These are phyloP conservation scores for Uronychia binucleata DNA, from an alignment of 73 alveolate genomes.

Conservation along the genomic window DNA sequence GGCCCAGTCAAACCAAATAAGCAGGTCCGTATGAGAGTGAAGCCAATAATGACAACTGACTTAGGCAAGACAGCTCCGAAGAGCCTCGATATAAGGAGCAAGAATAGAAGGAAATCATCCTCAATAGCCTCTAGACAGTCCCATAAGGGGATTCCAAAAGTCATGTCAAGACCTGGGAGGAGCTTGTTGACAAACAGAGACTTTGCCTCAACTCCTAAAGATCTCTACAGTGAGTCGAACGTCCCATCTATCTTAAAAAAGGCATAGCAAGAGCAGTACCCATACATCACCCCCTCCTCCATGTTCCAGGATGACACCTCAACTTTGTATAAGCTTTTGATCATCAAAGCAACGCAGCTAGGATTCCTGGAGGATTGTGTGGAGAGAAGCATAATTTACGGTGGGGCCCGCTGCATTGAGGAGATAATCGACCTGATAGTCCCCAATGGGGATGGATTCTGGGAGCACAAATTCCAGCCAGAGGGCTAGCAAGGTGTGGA, in stretches of 20 bases:
- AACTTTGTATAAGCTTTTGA: background rate
- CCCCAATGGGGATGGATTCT: conserved; percentile 3
- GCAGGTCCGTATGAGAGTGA: background rate
- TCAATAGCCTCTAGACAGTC: background rate
- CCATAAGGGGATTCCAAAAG: background rate
- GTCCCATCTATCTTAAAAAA: background rate
- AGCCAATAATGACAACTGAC: background rate
- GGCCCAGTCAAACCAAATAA: background rate
- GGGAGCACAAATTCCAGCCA: conserved; percentile 27
- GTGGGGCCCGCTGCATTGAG: conserved; percentile 5
- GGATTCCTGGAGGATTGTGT: conserved; percentile 17
- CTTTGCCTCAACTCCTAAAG: background rate
- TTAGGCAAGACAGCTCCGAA: background rate
- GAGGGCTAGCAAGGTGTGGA: background rate
- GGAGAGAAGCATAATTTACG: conserved; percentile 22
- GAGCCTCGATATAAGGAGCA: background rate
- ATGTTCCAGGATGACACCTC: background rate
- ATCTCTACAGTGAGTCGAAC: background rate
- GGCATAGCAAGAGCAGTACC: background rate
- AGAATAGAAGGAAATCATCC: background rate
- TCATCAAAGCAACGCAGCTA: background rate
- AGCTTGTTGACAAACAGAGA: background rate
- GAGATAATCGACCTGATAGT: background rate
- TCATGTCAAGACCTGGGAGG: background rate
- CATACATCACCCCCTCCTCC: background rate